Conservation (phyloP, 306 rosid genomes). For the Aeschynomene evenia region DNA sequence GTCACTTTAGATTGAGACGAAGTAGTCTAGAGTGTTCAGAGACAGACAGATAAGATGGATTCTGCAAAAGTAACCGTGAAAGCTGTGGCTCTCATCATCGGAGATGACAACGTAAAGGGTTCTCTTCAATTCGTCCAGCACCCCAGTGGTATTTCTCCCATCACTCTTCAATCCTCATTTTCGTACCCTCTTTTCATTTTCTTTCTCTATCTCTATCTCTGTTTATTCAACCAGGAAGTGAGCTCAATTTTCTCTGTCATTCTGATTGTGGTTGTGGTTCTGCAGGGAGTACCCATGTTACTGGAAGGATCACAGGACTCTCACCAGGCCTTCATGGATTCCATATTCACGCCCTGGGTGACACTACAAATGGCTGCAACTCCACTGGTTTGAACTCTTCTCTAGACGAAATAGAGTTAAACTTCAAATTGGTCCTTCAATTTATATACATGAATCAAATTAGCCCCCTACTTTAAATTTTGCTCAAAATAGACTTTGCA, state of each 20-base stretch:
- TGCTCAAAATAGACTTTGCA: too few relatives aligned
- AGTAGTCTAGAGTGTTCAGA: background rate
- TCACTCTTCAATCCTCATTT: background rate
- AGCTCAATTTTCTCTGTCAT: background rate
- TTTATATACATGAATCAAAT: too few relatives aligned
- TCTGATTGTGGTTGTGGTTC: constrained; percentile 15
- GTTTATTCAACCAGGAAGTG: background rate
- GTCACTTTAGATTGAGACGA: too few relatives aligned
- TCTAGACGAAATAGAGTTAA: background rate
- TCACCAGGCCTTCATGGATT: constrained; percentile 53
- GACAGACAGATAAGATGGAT: constrained; percentile 10
- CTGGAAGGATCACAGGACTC: constrained; percentile 58
- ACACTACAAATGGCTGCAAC: constrained; percentile 62
- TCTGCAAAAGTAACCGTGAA: constrained; percentile 39
- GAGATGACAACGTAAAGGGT: constrained; percentile 57
- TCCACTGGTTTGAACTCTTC: constrained; percentile 38
- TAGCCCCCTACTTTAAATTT: too few relatives aligned
- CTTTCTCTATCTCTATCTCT: background rate
- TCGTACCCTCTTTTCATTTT: background rate
- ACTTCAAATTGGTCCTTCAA: too few relatives aligned
- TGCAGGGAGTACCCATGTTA: constrained; percentile 55
- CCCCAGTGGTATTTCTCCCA: constrained; percentile 42
- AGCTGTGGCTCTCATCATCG: constrained; percentile 64
- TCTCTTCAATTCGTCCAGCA: constrained; percentile 57
- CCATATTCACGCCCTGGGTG: constrained; percentile 61